Evolutionary conservation across 2,329 filamentous ascomycete species (phyloP).

Genomic region (Diaporthe amygdali): DNA sequence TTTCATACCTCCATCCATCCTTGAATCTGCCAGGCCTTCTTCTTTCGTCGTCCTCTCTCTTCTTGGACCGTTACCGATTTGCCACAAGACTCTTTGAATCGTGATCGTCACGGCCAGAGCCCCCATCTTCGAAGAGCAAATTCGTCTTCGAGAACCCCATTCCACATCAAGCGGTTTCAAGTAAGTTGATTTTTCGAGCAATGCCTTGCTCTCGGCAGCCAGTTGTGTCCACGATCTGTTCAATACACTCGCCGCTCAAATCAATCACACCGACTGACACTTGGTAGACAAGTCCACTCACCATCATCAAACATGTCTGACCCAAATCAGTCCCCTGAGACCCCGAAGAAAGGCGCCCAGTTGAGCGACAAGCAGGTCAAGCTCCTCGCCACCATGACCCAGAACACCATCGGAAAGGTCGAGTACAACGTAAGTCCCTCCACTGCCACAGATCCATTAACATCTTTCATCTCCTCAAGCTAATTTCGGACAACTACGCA

Average conservation of each 20-base stretch:
- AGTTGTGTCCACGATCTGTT: not conserved
- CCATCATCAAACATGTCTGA: conserved; percentile 1
- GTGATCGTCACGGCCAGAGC: not conserved
- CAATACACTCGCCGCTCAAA: not conserved
- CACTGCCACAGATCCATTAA: not conserved
- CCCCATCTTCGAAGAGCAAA: not conserved
- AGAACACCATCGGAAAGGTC: conserved; percentile 25
- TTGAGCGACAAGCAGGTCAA: conserved; percentile 20
- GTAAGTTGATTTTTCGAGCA: not conserved
- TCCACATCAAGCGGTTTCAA: not conserved
- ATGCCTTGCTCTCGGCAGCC: too few species aligned
- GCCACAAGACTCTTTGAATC: not conserved
- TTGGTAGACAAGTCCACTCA: not conserved
- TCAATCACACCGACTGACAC: not conserved
- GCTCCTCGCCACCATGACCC: conserved; percentile 24
- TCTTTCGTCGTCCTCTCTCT: not conserved
- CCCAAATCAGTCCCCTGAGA: not conserved
- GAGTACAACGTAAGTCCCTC: conserved; percentile 25
- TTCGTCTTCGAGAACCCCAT: too few species aligned
- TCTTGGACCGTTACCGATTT: not conserved
- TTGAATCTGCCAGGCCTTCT: not conserved
- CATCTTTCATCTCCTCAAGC: not conserved
- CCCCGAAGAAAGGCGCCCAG: conserved; percentile 14
- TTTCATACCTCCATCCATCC: not conserved
- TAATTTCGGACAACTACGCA: not conserved